Conservation (phyloP, 495 filamentous ascomycete genomes). For the Xanthoparmelia taractica region DNA sequence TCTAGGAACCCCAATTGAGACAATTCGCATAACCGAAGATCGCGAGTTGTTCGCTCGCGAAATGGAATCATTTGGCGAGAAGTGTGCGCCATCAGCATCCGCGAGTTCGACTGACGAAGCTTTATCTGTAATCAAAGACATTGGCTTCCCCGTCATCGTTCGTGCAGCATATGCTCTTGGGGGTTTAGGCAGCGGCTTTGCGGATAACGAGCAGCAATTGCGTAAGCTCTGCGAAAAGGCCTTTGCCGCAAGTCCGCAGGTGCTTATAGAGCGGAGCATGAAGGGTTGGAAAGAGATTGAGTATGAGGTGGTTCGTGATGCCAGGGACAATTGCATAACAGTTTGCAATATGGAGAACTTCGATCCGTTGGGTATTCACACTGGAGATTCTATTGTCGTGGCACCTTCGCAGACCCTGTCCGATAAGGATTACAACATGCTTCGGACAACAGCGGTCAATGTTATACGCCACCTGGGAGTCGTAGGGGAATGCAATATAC, state of each 20-base stretch:
- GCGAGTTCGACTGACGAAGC: slow-evolving; percentile 83
- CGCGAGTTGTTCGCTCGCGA: slow-evolving; percentile 93
- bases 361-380: slow-evolving; percentile 95
- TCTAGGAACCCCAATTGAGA: slow-evolving; percentile 91
- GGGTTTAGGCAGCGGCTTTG: slow-evolving; percentile 92
- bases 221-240: slow-evolving; percentile 90
- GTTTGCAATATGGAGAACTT: slow-evolving; percentile 99
- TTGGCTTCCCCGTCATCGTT: slow-evolving; percentile 94
- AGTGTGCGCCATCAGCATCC: slow-evolving; percentile 93
- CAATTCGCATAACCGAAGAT: slow-evolving; percentile 97
- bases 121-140: slow-evolving; percentile 70
- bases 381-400: slow-evolving; percentile 96
- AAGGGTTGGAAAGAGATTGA: slow-evolving; percentile 99
- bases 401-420: slow-evolving; percentile 94
- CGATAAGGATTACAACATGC: slow-evolving; percentile 99
- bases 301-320: slow-evolving; percentile 96
- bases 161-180: slow-evolving; percentile 94
- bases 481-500: slow-evolving; percentile 97
- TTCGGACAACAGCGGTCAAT: slow-evolving; percentile 96
- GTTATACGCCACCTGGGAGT: slow-evolving; percentile 96
- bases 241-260: slow-evolving; percentile 89
- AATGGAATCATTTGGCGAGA: slow-evolving; percentile 97
- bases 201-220: slow-evolving; percentile 79
- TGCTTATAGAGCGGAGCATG: slow-evolving; percentile 95
- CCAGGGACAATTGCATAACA: slow-evolving; percentile 95